Percentiles rank a stretch among this genome's conserved stretches.
Evolutionary conservation across 225 moss, liverwort and hornwort species (phyloP).

Genomic region (Thuidium tamariscinum): DNA sequence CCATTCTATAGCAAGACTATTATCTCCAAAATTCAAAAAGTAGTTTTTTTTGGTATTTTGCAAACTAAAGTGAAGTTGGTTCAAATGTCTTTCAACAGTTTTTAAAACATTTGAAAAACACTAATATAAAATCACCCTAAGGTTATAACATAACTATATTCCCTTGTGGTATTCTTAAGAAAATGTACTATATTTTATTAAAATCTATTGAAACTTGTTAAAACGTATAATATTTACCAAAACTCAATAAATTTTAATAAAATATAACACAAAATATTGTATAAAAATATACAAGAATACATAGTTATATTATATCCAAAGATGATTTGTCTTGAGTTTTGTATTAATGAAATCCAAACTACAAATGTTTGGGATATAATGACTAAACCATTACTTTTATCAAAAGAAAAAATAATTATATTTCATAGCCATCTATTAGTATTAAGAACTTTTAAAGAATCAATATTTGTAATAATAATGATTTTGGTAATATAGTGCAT

Average conservation of each 20-base stretch:
- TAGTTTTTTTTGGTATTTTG: accelerated
- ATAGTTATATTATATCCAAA: accelerated
- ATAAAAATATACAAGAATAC: not conserved
- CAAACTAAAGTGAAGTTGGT: not conserved
- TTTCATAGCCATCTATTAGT: not conserved
- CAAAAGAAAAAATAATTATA: not conserved
- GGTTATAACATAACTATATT: accelerated
- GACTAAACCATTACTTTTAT: not conserved
- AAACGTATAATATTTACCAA: not conserved
- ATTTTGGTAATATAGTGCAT: not conserved
- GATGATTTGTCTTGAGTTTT: not conserved
- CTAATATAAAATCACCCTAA: accelerated
- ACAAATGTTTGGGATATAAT: no score
- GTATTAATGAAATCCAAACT: not conserved
- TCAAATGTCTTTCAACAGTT: no score
- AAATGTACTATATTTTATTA: not conserved
- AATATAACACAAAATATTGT: not conserved
- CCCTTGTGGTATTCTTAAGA: not conserved
- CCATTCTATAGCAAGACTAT: no score
- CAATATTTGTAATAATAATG: not conserved
- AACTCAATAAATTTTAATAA: accelerated
- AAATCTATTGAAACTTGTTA: not conserved
- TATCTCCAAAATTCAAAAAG: accelerated
- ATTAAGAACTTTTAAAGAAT: not conserved
- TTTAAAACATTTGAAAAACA: not conserved